Percentiles rank a stretch among this genome's conserved stretches.
Evolutionary conservation across 2,329 filamentous ascomycete genomes (phyloP).

Genomic region (Moelleriella libera): DNA sequence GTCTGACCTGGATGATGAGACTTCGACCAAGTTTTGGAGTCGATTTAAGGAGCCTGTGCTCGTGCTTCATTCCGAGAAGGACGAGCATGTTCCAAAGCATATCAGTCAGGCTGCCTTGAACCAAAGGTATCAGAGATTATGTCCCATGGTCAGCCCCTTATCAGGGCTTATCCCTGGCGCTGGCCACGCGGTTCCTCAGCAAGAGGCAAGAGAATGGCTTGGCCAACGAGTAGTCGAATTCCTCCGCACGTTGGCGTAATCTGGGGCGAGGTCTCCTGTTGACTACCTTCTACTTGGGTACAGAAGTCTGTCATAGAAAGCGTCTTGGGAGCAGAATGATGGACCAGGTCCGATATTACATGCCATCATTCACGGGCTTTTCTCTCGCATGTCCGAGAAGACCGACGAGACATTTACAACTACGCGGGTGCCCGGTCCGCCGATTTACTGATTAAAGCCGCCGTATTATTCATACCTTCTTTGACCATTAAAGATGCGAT

Average conservation of each 20-base stretch:
- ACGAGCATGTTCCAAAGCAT: conserved; percentile 46
- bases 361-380: too few species aligned
- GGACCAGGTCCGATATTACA: too few species aligned
- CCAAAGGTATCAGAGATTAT: conserved; percentile 37
- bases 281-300: not conserved
- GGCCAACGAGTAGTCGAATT: conserved; percentile 32
- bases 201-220: conserved; percentile 33
- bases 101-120: conserved; percentile 46
- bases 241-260: conserved; percentile 15
- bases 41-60: conserved; percentile 44
- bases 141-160: conserved; percentile 29
- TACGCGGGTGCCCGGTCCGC: not conserved
- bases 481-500: too few species aligned
- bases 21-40: conserved; percentile 51
- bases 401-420: not conserved
- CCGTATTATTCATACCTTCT: too few species aligned
- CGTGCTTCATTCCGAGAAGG: conserved; percentile 49
- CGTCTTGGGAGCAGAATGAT: too few species aligned
- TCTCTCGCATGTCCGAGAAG: conserved; percentile 1
- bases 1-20: conserved; percentile 49
- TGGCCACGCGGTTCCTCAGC: conserved; percentile 32
- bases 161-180: conserved; percentile 40
- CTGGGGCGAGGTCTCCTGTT: not conserved
- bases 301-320: not conserved
- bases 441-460: too few species aligned